Base-by-base conservation (phyloP, 2,329 filamentous ascomycete species). In the Didymella arachidicola region DNA sequence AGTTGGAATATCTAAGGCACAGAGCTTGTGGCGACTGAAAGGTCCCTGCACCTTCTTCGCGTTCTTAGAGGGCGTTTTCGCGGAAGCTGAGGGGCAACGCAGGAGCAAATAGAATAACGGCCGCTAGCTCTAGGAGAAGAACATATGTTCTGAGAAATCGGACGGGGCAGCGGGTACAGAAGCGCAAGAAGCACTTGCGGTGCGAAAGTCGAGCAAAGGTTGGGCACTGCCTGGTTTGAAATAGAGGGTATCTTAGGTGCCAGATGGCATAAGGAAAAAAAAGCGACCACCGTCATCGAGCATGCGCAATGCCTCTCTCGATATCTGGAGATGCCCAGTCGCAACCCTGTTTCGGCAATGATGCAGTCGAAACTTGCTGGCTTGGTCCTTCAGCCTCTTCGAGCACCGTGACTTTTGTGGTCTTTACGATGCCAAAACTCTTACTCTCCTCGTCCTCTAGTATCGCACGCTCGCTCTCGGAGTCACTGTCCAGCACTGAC, bases 391-490 rank as follows among this genome's bases (percentile, higher is more conserved):
- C 53, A 4, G 19, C 11, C 8, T 68, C 64, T 12, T 56, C 54
- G 3, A 42, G 48, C 7, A 72, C 57, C 2, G 62, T 65, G 18
- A 71, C 67, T 43, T 68, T 55, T 12, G 66, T 71, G 0, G 68
- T 71, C 48, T 70, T 70, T 53, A 63, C 62, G 14, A 72, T 72
- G 7, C 69, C 67, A 4, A 53, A 27, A 1, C 54, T 42, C 27
- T 68, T 68, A 19, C 61, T 56, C n/a, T 67, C 66, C 2, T 62
- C 61, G 0, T 68, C 64, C 5, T 66, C 60, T n/a, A 72, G 27
- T 6, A 72, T 71, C 2, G 67, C 68, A 12, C 66, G 63, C 55
- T 72, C 69, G 47, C 69, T 72, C 18, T 71, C 68, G 34, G 65
- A 64, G 38, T 71, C 67, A 6, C 53, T 57, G n/a, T 70, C 67